These are phyloP conservation scores for Solanum acaule DNA, from an alignment of 257 asterid species.

Conservation along the genomic window DNA sequence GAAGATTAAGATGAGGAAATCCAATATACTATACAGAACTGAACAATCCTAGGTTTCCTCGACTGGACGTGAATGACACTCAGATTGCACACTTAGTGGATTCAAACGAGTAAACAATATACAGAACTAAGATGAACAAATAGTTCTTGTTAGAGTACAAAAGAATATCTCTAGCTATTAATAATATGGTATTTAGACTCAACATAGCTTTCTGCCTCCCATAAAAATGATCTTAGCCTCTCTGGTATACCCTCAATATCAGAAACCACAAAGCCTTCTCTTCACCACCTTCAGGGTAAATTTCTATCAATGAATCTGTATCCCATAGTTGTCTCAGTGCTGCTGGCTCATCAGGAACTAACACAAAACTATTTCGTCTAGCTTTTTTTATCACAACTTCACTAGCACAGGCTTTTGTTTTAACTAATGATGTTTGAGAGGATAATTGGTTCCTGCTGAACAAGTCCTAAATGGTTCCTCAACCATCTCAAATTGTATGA, in stretches of 20 bases:
- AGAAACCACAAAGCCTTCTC: slow-evolving; percentile 32
- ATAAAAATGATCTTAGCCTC: slow-evolving; percentile 37
- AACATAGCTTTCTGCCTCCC: slow-evolving; percentile 74
- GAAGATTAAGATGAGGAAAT: too few relatives aligned
- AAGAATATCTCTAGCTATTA: slow-evolving; percentile 30
- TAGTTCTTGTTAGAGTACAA: neutral
- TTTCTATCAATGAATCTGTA: slow-evolving; percentile 59
- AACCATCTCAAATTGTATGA: slow-evolving; percentile 90
- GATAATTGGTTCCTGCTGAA: slow-evolving; percentile 94
- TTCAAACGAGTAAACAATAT: neutral
- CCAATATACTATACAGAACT: too few relatives aligned
- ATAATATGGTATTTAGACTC: slow-evolving; percentile 61
- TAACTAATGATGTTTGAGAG: slow-evolving; percentile 93
- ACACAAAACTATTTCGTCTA: slow-evolving; percentile 33
- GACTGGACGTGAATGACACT: neutral
- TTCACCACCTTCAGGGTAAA: slow-evolving; percentile 58
- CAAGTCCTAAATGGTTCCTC: slow-evolving; percentile 87
- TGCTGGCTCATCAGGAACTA: slow-evolving; percentile 41
- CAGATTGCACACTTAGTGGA: neutral
- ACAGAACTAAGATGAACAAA: neutral
- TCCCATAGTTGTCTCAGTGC: slow-evolving; percentile 60
- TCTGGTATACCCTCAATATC: neutral
- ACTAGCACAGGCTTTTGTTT: slow-evolving; percentile 54
- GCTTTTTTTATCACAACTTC: slow-evolving; percentile 99
- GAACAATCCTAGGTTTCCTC: neutral